A percentile compares a stretch with the other conserved stretches of the same genome.
These are phyloP conservation scores for Cryphonectria carpinicola DNA, from an alignment of 2,329 filamentous ascomycete species.

Conservation along the genomic window DNA sequence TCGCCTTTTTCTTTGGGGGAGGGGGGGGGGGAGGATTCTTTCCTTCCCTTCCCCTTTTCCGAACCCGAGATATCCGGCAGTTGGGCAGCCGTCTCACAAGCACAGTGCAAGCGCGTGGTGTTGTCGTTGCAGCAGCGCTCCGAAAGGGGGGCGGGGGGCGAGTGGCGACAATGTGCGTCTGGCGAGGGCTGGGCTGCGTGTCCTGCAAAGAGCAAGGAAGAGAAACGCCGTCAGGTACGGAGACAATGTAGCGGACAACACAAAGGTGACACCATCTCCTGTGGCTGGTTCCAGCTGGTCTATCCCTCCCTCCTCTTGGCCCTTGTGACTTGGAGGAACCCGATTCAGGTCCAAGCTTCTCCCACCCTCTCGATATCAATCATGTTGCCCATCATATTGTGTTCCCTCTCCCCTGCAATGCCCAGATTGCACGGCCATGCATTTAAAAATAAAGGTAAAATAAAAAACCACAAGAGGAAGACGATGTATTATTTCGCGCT, in stretches of 20 bases:
- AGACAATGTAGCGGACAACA: too few relatives aligned
- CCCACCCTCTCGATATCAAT: too few relatives aligned
- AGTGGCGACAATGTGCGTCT: not conserved
- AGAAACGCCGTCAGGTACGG: too few relatives aligned
- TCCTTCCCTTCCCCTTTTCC: not conserved
- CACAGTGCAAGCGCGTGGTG: not conserved
- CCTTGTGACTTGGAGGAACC: too few relatives aligned
- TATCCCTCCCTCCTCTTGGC: too few relatives aligned
- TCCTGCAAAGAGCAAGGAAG: too few relatives aligned
- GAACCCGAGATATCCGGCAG: slow-evolving; percentile 3
- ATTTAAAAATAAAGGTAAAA: too few relatives aligned
- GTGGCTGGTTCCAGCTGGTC: too few relatives aligned
- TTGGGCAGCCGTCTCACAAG: slow-evolving; percentile 1
- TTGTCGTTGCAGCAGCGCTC: too few relatives aligned
- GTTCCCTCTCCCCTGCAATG: not conserved
- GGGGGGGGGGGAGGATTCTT: not conserved
- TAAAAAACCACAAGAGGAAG: not conserved
- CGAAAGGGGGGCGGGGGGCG: too few relatives aligned
- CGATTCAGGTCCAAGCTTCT: too few relatives aligned
- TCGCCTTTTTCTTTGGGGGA: not conserved
- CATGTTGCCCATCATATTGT: not conserved
- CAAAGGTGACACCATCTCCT: too few relatives aligned
- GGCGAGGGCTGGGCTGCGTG: not conserved
- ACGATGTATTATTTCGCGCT: not conserved
- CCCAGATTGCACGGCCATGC: not conserved